These are phyloP conservation scores for Rostrohypoxylon terebratum DNA, from an alignment of 495 filamentous ascomycete species.

Conservation along the genomic window DNA sequence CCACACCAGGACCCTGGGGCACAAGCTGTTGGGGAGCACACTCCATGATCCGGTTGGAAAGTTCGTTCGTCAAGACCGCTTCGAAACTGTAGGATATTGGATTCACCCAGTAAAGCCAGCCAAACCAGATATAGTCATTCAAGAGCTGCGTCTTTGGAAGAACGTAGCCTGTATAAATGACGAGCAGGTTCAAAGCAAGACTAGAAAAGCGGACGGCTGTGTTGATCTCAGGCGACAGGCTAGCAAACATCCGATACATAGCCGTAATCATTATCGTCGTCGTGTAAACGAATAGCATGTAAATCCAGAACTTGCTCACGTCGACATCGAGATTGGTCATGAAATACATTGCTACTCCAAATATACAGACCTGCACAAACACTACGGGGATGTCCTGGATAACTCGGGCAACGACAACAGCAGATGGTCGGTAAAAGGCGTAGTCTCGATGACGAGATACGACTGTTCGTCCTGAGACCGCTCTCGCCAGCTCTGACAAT, in stretches of 20 bases:
- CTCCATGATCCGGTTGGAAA: slow-evolving; percentile 56
- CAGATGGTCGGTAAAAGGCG: slow-evolving; percentile 83
- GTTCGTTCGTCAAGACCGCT: slow-evolving; percentile 70
- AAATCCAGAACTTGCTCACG: slow-evolving; percentile 79
- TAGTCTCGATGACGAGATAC: slow-evolving; percentile 62
- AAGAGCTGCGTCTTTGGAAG: slow-evolving; percentile 55
- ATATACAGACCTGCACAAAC: slow-evolving; percentile 71
- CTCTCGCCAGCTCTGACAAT: slow-evolving; percentile 76
- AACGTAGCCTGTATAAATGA: slow-evolving; percentile 68
- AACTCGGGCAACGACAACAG: slow-evolving; percentile 74
- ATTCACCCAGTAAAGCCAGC: slow-evolving; percentile 68
- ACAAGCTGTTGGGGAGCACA: slow-evolving; percentile 69
- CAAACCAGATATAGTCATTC: slow-evolving; percentile 65
- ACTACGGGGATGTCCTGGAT: slow-evolving; percentile 76
- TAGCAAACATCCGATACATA: slow-evolving; percentile 81
- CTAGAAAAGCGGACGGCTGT: slow-evolving; percentile 79
- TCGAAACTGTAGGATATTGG: slow-evolving; percentile 69
- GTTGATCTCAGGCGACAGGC: slow-evolving; percentile 76
- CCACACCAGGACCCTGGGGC: slow-evolving; percentile 63
- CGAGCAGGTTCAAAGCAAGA: slow-evolving; percentile 71
- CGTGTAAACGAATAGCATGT: slow-evolving; percentile 75
- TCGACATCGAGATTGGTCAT: slow-evolving; percentile 72
- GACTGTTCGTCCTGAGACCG: slow-evolving; percentile 54
- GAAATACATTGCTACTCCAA: slow-evolving; percentile 76
- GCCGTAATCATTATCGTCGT: slow-evolving; percentile 75